These are phyloP conservation scores for Mollisiaceae sp. DNA, from an alignment of 2,329 filamentous ascomycete genomes.

Conservation along the genomic window DNA sequence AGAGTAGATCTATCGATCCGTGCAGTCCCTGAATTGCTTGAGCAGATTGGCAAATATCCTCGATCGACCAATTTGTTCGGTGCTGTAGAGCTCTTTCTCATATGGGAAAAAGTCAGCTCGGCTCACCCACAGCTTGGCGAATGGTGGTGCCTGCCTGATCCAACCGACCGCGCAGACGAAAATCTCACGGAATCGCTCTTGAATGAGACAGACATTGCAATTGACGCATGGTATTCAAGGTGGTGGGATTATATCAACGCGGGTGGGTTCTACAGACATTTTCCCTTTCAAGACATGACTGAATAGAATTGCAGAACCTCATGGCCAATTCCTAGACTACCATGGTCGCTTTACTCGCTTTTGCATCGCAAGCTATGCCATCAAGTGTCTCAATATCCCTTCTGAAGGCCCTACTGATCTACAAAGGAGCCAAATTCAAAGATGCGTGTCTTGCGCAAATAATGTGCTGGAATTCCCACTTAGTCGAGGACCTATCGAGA, in stretches of 20 bases:
- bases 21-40: slow-evolving; percentile 8
- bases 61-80: slow-evolving; percentile 15
- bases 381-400: slow-evolving; percentile 18
- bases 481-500: slow-evolving; percentile 16
- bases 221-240: slow-evolving; percentile 21
- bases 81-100: slow-evolving; percentile 21
- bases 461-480: slow-evolving; percentile 22
- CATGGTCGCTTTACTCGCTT: slow-evolving; percentile 22
- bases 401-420: slow-evolving; percentile 10
- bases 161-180: slow-evolving; percentile 16
- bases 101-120: slow-evolving; percentile 25
- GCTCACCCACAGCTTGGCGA: slow-evolving; percentile 21
- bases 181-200: slow-evolving; percentile 17
- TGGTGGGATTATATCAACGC: slow-evolving; percentile 16
- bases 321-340: slow-evolving; percentile 19
- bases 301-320: slow-evolving; percentile 4
- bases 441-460: slow-evolving; percentile 20
- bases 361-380: slow-evolving; percentile 24
- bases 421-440: slow-evolving; percentile 15
- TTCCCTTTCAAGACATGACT: neutral
- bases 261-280: neutral
- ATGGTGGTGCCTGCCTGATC: slow-evolving; percentile 24
- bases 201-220: slow-evolving; percentile 17
- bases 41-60: slow-evolving; percentile 13
- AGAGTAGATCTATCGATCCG: slow-evolving; percentile 20